phyloP scores from a whole-genome alignment of 805 yeast genomes.

The Teunomyces panamensis region DNA sequence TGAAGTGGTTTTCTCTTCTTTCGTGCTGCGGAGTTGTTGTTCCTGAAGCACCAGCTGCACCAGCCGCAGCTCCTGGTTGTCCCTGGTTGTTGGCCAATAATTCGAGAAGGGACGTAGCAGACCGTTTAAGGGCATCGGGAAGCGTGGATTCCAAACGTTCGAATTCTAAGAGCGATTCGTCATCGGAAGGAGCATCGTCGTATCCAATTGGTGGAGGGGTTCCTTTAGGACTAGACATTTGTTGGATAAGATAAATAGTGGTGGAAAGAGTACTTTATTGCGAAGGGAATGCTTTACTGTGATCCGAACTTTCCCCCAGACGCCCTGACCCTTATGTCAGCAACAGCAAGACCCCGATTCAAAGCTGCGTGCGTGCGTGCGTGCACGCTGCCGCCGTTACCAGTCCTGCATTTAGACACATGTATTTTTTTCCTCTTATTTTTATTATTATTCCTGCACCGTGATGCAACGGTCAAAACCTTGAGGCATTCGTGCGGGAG shows the following conservation, averaged over 20 bases:
- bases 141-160: conserved; percentile 42
- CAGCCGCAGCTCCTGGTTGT: not conserved
- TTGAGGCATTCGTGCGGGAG: not conserved
- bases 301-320: not conserved
- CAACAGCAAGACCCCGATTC: not conserved
- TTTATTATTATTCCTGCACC: not conserved
- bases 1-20: conserved; percentile 15
- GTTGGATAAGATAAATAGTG: not conserved
- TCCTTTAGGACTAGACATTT: conserved; percentile 1
- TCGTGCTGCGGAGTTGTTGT: not conserved
- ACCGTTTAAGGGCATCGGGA: conserved; percentile 37
- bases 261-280: too few relatives aligned
- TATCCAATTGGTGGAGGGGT: conserved; percentile 6
- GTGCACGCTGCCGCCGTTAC: too few relatives aligned
- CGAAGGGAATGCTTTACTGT: too few relatives aligned
- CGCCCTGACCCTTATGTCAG: not conserved
- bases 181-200: conserved; percentile 14
- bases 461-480: not conserved
- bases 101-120: conserved; percentile 39
- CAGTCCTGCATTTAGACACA: too few relatives aligned
- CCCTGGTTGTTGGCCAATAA: conserved; percentile 14
- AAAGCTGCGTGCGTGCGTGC: too few relatives aligned
- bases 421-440: too few relatives aligned
- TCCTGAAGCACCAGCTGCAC: conserved; percentile 1
- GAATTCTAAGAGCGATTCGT: conserved; percentile 33